Evolutionary conservation across 2,329 filamentous ascomycete species (phyloP).

Genomic region (Exophiala xenobiotica): DNA sequence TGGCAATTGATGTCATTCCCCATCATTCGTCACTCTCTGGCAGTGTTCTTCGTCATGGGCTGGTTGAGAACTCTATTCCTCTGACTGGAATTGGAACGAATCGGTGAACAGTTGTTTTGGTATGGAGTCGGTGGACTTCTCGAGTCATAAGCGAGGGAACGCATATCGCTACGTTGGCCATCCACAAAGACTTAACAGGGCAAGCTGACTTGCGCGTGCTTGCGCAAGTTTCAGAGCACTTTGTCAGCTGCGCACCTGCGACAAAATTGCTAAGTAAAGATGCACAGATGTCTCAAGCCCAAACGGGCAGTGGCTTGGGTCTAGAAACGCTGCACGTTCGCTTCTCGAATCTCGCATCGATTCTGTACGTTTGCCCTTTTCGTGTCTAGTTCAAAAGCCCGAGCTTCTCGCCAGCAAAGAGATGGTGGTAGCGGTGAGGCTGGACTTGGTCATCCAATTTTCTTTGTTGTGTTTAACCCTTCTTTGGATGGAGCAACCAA

Average conservation of each 20-base stretch:
- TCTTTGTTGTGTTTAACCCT: not conserved
- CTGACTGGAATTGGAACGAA: not conserved
- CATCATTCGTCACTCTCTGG: not conserved
- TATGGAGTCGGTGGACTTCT: not conserved
- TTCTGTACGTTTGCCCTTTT: slow-evolving; percentile 5
- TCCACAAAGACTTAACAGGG: too few species aligned
- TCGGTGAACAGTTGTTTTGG: not conserved
- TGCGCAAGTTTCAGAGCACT: not conserved
- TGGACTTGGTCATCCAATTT: not conserved
- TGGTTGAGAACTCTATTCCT: too few species aligned
- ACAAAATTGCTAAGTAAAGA: not conserved
- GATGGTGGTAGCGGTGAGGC: not conserved
- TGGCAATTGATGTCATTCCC: not conserved
- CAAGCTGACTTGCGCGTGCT: too few species aligned
- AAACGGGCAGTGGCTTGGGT: not conserved
- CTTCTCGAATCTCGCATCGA: slow-evolving; percentile 11
- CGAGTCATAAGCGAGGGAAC: not conserved
- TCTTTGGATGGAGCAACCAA: not conserved
- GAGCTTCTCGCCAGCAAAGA: not conserved
- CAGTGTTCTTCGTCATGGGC: not conserved
- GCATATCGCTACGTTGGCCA: too few species aligned
- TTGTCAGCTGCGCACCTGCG: slow-evolving; percentile 1
- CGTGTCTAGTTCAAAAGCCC: not conserved
- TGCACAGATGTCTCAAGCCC: too few species aligned
- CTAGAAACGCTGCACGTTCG: not conserved